Evolutionary conservation across 1,139 yeast species (phyloP).

Genomic region (Suhomyces kunorum): DNA sequence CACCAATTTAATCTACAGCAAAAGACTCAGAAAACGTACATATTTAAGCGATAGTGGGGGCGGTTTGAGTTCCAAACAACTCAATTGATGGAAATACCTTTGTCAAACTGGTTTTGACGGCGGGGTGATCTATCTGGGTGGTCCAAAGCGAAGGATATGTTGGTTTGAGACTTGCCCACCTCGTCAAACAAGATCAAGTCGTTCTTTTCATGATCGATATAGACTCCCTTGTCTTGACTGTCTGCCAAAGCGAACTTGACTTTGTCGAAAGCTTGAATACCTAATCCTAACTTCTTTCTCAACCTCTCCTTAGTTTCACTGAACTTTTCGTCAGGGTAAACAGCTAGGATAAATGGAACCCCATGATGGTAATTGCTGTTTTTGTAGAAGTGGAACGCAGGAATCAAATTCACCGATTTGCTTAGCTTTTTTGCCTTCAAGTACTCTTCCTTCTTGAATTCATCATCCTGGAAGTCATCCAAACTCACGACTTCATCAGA

Average conservation of each 20-base stretch:
- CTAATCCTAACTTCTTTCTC: conserved; percentile 68
- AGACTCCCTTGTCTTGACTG: conserved; percentile 40
- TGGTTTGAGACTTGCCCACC: conserved; percentile 41
- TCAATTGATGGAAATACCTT: conserved; percentile 58
- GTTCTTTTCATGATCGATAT: conserved; percentile 54
- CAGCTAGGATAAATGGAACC: conserved; percentile 77
- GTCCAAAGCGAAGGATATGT: conserved; percentile 67
- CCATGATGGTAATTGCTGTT: conserved; percentile 76
- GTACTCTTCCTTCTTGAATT: conserved; percentile 28
- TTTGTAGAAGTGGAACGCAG: conserved; percentile 72
- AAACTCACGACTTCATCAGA: conserved; percentile 22
- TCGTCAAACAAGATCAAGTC: conserved; percentile 57
- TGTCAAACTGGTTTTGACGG: conserved; percentile 50
- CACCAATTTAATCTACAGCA: no score
- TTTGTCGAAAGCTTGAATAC: conserved; percentile 75
- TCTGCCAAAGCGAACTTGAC: conserved; percentile 64
- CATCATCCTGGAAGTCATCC: conserved; percentile 30
- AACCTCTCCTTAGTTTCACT: conserved; percentile 67
- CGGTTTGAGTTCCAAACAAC: conserved; percentile 4
- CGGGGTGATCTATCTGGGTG: conserved; percentile 74
- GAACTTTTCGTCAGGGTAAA: conserved; percentile 65
- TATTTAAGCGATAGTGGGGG: conserved; percentile 3
- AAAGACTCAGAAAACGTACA: not conserved
- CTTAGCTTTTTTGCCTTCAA: conserved; percentile 34
- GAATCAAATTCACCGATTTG: conserved; percentile 43